Conservation (phyloP, 768 basidiomycete species). For the Hypholoma fasciculare region DNA sequence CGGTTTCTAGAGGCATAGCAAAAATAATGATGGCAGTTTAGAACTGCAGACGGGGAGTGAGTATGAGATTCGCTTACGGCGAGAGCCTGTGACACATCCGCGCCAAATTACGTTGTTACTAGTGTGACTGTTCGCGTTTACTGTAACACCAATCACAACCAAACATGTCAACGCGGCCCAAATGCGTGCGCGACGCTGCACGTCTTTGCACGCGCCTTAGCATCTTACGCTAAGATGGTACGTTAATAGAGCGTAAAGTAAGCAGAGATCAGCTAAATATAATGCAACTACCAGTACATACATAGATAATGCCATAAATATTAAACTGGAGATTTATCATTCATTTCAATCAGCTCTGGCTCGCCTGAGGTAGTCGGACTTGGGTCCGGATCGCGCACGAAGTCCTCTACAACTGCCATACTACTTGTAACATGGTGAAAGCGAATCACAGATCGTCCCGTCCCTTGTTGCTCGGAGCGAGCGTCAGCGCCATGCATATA, state of each 20-base stretch:
- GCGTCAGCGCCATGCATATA: neutral
- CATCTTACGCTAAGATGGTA: too few relatives aligned
- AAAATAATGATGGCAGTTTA: slow-evolving; percentile 1
- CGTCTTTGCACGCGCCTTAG: too few relatives aligned
- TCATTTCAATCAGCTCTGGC: neutral
- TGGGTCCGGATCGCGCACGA: neutral
- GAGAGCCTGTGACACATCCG: slow-evolving; percentile 7
- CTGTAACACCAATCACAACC: slow-evolving; percentile 16
- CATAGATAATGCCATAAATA: neutral
- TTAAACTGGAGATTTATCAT: neutral
- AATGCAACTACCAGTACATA: neutral
- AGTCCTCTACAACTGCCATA: neutral
- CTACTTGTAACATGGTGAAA: neutral
- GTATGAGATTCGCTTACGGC: neutral
- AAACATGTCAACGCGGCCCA: slow-evolving; percentile 19
- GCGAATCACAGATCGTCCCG: neutral
- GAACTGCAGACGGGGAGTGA: neutral
- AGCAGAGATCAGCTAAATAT: neutral
- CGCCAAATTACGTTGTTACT: slow-evolving; percentile 9
- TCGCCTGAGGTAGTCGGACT: neutral
- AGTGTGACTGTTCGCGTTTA: slow-evolving; percentile 34
- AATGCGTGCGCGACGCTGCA: neutral
- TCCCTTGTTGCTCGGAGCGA: neutral
- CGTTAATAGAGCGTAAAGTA: too few relatives aligned
- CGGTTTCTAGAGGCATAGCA: slow-evolving; percentile 34